Evolutionary conservation across 805 yeast species (phyloP), one percentile per base, ranked within the genome.

Genomic region (Lachancea sp.): DNA sequence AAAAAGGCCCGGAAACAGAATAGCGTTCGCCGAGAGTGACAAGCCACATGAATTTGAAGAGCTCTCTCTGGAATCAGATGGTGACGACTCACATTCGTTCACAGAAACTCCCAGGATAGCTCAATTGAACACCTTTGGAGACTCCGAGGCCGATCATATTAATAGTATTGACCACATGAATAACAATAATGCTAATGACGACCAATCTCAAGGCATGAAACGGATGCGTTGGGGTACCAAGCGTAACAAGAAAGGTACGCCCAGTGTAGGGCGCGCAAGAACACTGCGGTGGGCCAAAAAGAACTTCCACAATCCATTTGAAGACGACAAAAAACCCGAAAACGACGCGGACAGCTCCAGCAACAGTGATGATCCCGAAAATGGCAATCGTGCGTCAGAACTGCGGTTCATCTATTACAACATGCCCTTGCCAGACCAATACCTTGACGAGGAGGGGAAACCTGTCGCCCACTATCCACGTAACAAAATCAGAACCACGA

Each of bases 401-500:
- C 44, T 60, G 37, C 67, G 89, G 56, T 58, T 72, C 2, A 62
- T 82, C 12, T 80, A 72, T 42, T 72, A 79, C 65, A 83, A 83
- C 55, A 55, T 73, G 52, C 67, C 69, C 2, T 58, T 83, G 20
- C 88, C 92, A 1, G 75, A 71, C 17, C 72, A 73, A 26, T 63
- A 71, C 58, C 36, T 76, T 16, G 80, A 79, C 45, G 78, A 77
- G 55, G 72, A 78, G 1, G 80, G 82, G 11, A 71, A 74, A 26
- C 84, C 90, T 1, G 56, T 54, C 15, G 68, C 70, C 0, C 58
- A 62, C n/a, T 90, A 83, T 56, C 78, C 94, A 8, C 74, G 96
- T 46, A 90, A 90, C 68, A 89, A 92, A 61, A 86, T 92, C 51
- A 78, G 97, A 67, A 88, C 97, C 0, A 87, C 98, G 2, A 90